phyloP scores from a whole-genome alignment of 2,329 filamentous ascomycete species.

The Talaromyces pinophilus region DNA sequence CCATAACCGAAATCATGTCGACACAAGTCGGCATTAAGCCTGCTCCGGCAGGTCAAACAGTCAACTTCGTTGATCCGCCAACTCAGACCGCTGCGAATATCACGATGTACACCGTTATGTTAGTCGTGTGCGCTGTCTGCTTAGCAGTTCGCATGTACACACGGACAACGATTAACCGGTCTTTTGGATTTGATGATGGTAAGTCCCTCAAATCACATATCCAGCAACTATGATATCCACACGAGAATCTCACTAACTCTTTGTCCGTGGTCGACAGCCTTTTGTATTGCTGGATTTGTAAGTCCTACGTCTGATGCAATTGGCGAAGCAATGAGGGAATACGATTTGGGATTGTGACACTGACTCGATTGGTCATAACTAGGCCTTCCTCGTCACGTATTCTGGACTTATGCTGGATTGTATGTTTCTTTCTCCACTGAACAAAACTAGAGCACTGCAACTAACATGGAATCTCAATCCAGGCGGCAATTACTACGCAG shows the following conservation, averaged over 20 bases:
- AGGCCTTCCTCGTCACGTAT: conserved; percentile 9
- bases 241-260: neutral
- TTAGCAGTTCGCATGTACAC: conserved; percentile 7
- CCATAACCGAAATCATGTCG: neutral
- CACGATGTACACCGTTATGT: conserved; percentile 10
- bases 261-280: neutral
- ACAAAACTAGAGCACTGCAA: neutral
- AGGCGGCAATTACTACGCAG: conserved; percentile 13
- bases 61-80: conserved; percentile 8
- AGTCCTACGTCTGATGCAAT: neutral
- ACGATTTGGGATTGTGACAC: neutral
- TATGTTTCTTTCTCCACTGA: neutral
- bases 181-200: conserved; percentile 15
- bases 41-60: conserved; percentile 7
- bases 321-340: neutral
- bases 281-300: conserved; percentile 14
- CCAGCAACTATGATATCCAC: neutral
- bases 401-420: conserved; percentile 14
- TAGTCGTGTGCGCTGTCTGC: neutral
- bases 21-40: neutral
- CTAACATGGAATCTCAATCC: neutral
- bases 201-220: neutral
- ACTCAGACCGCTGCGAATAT: conserved; percentile 7
- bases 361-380: neutral
- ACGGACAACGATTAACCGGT: neutral